These are phyloP conservation scores for Acacia crassicarpa DNA, from an alignment of 306 rosid genomes.

Conservation along the genomic window DNA sequence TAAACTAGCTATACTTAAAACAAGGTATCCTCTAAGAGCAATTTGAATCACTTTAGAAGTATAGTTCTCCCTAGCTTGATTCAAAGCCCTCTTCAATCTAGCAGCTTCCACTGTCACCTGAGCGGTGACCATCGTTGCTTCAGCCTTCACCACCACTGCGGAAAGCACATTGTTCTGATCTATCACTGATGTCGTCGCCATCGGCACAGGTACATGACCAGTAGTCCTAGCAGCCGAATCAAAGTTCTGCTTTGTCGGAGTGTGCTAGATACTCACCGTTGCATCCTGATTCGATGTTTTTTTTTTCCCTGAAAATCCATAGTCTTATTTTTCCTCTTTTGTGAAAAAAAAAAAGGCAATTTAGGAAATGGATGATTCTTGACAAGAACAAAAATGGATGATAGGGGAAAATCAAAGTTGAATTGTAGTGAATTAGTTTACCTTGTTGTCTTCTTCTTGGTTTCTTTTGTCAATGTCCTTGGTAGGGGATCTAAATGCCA, in stretches of 20 bases:
- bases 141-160: constrained; percentile 71
- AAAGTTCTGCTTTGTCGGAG: constrained; percentile 37
- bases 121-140: constrained; percentile 82
- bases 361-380: background rate
- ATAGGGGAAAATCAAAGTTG: background rate
- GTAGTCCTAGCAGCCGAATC: constrained; percentile 30
- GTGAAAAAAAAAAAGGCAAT: constrained; percentile 35
- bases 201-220: constrained; percentile 27
- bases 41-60: constrained; percentile 80
- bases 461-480: constrained; percentile 55
- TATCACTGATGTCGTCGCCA: background rate
- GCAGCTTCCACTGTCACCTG: constrained; percentile 72
- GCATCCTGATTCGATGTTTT: constrained; percentile 50
- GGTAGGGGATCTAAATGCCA: constrained; percentile 98
- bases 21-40: constrained; percentile 89
- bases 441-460: constrained; percentile 78
- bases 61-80: constrained; percentile 42
- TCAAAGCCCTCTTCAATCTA: constrained; percentile 55
- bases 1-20: constrained; percentile 24
- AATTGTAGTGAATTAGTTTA: background rate
- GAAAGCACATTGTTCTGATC: constrained; percentile 74
- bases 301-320: constrained; percentile 73
- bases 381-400: background rate
- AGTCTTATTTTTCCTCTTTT: constrained; percentile 80
- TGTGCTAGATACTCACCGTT: constrained; percentile 25